These are phyloP conservation scores for Nepenthes gracilis DNA, from an alignment of 148 eudicot genomes.

Conservation along the genomic window DNA sequence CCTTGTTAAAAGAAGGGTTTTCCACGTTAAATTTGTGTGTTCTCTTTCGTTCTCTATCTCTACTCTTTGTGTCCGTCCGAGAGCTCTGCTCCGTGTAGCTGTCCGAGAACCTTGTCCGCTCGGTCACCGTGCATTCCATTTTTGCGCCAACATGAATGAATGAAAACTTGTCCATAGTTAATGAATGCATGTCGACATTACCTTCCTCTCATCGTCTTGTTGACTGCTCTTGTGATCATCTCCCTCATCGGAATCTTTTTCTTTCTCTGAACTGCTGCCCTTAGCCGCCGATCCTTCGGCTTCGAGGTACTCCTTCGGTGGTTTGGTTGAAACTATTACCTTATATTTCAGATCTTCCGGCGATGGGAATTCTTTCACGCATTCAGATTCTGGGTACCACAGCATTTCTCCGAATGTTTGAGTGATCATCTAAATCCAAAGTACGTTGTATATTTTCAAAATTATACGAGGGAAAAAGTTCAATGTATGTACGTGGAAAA, in stretches of 20 bases:
- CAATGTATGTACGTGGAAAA: no score
- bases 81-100: no score
- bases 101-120: no score
- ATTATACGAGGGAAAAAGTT: background rate
- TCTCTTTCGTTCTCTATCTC: no score
- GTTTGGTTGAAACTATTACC: conserved; percentile 57
- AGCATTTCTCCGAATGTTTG: conserved; percentile 35
- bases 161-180: no score
- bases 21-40: no score
- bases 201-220: background rate
- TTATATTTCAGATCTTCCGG: conserved; percentile 48
- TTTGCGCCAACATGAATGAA: no score
- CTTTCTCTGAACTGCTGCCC: conserved; percentile 5
- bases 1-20: no score
- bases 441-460: background rate
- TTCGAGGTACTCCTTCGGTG: conserved; percentile 51
- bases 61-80: no score
- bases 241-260: conserved; percentile 10
- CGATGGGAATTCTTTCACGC: conserved; percentile 39
- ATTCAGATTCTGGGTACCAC: conserved; percentile 28
- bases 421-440: conserved; percentile 32
- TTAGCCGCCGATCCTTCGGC: conserved; percentile 8
- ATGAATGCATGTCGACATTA: background rate
- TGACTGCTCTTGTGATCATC: background rate
- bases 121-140: no score